Evolutionary conservation across 352 stramenopile genomes (phyloP).

Genomic region (Globisporangium rhizosaccharum): DNA sequence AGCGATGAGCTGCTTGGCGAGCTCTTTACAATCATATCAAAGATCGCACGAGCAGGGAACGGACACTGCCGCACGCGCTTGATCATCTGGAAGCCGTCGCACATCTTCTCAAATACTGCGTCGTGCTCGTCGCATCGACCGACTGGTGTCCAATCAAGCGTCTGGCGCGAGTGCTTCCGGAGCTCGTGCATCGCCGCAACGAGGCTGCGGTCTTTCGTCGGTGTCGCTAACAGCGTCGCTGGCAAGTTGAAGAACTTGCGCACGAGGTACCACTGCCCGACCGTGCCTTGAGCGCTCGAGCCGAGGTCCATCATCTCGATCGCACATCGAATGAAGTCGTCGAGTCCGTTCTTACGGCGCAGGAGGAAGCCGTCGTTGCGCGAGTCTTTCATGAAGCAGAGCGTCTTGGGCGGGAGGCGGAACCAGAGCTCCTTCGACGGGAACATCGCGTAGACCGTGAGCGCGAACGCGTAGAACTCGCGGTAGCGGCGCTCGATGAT

Average conservation of each 20-base stretch:
- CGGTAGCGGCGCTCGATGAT: constrained; percentile 66
- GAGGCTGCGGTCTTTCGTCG: constrained; percentile 52
- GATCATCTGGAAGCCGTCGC: constrained; percentile 59
- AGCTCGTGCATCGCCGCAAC: constrained; percentile 45
- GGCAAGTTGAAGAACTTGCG: constrained; percentile 62
- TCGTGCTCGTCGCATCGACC: constrained; percentile 37
- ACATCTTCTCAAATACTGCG: constrained; percentile 43
- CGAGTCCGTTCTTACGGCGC: constrained; percentile 54
- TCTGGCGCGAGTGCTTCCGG: constrained; percentile 35
- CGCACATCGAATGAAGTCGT: constrained; percentile 55
- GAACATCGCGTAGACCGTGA: constrained; percentile 58
- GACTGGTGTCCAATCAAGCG: constrained; percentile 28
- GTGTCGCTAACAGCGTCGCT: constrained; percentile 19
- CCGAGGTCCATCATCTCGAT: constrained; percentile 59
- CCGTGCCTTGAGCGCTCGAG: constrained; percentile 33
- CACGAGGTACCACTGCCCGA: constrained; percentile 64
- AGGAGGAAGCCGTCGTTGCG: constrained; percentile 51
- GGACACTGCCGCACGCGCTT: constrained; percentile 54
- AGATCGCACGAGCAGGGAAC: constrained; percentile 65
- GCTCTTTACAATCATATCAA: constrained; percentile 61
- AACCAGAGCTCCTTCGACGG: constrained; percentile 49
- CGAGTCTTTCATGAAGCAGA: constrained; percentile 33
- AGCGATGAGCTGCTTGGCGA: constrained; percentile 2
- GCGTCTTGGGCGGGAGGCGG: constrained; percentile 60
- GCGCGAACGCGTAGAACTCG: constrained; percentile 72